Evolutionary conservation across 768 basidiomycete species (phyloP).

Genomic region (Russula emetica): DNA sequence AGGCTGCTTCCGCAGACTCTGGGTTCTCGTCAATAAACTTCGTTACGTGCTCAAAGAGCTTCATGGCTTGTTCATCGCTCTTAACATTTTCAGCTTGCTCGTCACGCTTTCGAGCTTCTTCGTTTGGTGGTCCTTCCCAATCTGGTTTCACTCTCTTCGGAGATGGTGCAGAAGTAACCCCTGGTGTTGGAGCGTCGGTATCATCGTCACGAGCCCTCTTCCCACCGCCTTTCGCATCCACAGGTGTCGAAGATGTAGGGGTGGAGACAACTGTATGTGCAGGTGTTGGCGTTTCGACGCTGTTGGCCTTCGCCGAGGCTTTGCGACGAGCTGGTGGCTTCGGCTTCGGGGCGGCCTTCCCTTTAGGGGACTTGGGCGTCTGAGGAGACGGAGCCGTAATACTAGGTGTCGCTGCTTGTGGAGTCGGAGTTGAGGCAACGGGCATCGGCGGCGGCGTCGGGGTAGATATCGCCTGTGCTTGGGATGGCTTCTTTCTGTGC

Average conservation of each 20-base stretch:
- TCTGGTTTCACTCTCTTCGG: slow-evolving; percentile 71
- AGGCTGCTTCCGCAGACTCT: slow-evolving; percentile 43
- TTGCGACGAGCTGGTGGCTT: slow-evolving; percentile 38
- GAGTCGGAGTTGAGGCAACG: slow-evolving; percentile 22
- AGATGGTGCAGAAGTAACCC: slow-evolving; percentile 51
- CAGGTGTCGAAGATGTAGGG: slow-evolving; percentile 23
- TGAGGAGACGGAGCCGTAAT: slow-evolving; percentile 26
- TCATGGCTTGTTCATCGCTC: slow-evolving; percentile 61
- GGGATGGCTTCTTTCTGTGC: slow-evolving; percentile 23
- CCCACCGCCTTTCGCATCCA: slow-evolving; percentile 28
- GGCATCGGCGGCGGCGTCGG: slow-evolving; percentile 20
- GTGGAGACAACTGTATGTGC: slow-evolving; percentile 1
- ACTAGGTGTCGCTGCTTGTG: slow-evolving; percentile 24
- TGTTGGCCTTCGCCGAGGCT: slow-evolving; percentile 30
- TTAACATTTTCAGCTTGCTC: slow-evolving; percentile 39
- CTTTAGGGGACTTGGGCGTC: slow-evolving; percentile 64
- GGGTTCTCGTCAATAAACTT: slow-evolving; percentile 55
- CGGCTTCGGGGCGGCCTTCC: slow-evolving; percentile 46
- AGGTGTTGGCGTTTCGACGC: slow-evolving; percentile 26
- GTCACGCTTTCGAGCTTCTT: slow-evolving; percentile 36
- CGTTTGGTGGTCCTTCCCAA: slow-evolving; percentile 57
- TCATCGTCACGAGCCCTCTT: slow-evolving; percentile 58
- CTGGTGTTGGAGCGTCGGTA: slow-evolving; percentile 7
- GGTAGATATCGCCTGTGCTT: slow-evolving; percentile 13
- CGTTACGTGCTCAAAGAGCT: slow-evolving; percentile 60